Percentiles rank a stretch among this genome's conserved stretches.
These are phyloP conservation scores for Eucalyptus regnans DNA, from an alignment of 345 rosid genomes.

Conservation along the genomic window DNA sequence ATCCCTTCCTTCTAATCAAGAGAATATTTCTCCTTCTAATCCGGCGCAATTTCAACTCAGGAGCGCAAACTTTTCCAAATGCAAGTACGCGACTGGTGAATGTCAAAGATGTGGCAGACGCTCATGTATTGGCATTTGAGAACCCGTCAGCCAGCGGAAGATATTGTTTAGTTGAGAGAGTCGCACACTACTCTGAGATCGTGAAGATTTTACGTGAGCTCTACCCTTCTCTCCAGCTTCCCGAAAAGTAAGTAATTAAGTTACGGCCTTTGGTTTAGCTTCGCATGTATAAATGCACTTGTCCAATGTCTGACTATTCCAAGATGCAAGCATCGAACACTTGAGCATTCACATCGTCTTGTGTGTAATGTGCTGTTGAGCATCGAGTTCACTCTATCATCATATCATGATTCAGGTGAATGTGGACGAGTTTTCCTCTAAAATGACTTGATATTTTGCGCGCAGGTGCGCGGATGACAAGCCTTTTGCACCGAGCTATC, in stretches of 20 bases:
- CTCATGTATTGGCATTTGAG: constrained; percentile 83
- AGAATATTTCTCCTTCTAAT: neutral
- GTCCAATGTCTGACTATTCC: neutral
- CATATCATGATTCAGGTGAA: neutral
- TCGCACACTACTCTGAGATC: constrained; percentile 66
- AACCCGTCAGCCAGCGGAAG: constrained; percentile 70
- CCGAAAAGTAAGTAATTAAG: constrained; percentile 41
- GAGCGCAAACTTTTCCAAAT: constrained; percentile 65
- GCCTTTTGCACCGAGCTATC: constrained; percentile 55
- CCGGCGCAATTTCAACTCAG: constrained; percentile 13
- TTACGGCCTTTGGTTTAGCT: neutral
- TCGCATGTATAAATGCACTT: neutral
- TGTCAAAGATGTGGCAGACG: constrained; percentile 78
- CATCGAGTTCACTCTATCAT: neutral
- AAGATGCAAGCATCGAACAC: neutral
- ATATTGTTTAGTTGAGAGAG: constrained; percentile 73
- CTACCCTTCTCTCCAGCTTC: constrained; percentile 62
- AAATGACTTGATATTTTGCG: neutral
- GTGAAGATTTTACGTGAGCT: constrained; percentile 38
- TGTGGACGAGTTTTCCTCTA: neutral
- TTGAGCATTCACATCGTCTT: neutral
- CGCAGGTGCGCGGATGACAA: constrained; percentile 73
- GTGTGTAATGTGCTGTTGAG: neutral
- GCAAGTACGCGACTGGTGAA: constrained; percentile 40
- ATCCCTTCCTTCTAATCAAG: neutral